phyloP scores from a whole-genome alignment of 257 asterid genomes.

The Linaria vulgaris region DNA sequence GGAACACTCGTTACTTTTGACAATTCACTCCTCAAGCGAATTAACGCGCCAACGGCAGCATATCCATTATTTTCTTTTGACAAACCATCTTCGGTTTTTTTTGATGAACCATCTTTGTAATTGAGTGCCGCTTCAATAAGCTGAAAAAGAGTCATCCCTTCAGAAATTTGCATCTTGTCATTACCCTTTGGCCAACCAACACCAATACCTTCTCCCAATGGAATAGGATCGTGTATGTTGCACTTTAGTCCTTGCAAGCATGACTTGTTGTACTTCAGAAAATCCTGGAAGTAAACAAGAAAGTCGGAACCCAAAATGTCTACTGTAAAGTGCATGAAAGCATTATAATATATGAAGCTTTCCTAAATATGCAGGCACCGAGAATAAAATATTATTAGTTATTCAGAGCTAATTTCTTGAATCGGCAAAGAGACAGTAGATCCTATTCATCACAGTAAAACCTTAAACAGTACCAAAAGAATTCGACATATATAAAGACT shows the following conservation, averaged over 20 bases:
- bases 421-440: neutral
- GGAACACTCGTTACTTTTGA: slow-evolving; percentile 79
- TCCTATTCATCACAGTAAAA: neutral
- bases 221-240: slow-evolving; percentile 67
- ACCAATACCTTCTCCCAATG: slow-evolving; percentile 95
- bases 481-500: slow-evolving; percentile 1
- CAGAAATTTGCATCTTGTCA: slow-evolving; percentile 59
- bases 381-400: neutral
- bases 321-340: slow-evolving; percentile 15
- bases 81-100: too few relatives aligned
- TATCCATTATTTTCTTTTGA: too few relatives aligned
- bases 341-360: slow-evolving; percentile 5
- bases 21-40: slow-evolving; percentile 88
- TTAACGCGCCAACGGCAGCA: slow-evolving; percentile 87
- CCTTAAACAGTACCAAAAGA: slow-evolving; percentile 4
- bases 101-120: too few relatives aligned
- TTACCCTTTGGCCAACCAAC: slow-evolving; percentile 74
- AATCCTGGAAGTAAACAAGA: slow-evolving; percentile 52
- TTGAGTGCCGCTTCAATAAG: slow-evolving; percentile 74
- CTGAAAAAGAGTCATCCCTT: slow-evolving; percentile 66
- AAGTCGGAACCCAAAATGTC: slow-evolving; percentile 21
- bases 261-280: slow-evolving; percentile 67
- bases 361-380: neutral
- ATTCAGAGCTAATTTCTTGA: neutral
- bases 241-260: slow-evolving; percentile 63